Evolutionary conservation across 495 filamentous ascomycete species (phyloP).

Genomic region (Cercophora newfieldiana): DNA sequence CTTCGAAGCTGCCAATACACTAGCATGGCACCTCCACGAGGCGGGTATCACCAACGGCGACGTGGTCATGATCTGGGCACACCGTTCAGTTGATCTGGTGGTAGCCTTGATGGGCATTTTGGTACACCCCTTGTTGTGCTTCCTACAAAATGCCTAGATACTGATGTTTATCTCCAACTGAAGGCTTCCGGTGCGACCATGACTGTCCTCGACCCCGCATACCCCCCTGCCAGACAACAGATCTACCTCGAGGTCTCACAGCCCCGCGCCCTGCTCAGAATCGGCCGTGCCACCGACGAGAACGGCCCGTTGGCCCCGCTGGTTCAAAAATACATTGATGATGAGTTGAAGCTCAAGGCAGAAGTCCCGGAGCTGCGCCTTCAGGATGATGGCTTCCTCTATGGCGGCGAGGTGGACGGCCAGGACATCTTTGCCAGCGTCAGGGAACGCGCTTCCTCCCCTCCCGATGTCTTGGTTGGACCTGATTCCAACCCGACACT

Average conservation of each 20-base stretch:
- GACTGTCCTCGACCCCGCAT: conserved; percentile 82
- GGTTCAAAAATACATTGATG: conserved; percentile 73
- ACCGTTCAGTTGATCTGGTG: conserved; percentile 75
- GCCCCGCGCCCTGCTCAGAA: conserved; percentile 75
- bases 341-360: conserved; percentile 69
- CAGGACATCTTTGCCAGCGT: conserved; percentile 66
- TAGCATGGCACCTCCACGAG: conserved; percentile 75
- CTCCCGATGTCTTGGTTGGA: conserved; percentile 78
- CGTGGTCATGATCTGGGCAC: conserved; percentile 90
- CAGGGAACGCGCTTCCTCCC: conserved; percentile 50
- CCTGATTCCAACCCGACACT: conserved; percentile 86
- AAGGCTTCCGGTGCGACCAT: conserved; percentile 68
- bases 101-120: conserved; percentile 63
- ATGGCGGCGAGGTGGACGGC: conserved; percentile 64
- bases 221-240: conserved; percentile 84
- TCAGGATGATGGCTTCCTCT: conserved; percentile 68
- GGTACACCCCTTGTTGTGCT: conserved; percentile 28
- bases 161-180: conserved; percentile 11
- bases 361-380: conserved; percentile 77
- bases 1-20: conserved; percentile 76
- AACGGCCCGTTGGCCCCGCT: conserved; percentile 66
- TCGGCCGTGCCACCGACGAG: conserved; percentile 76
- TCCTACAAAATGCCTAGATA: neutral
- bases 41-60: conserved; percentile 77
- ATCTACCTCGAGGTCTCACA: conserved; percentile 89